Evolutionary conservation across 768 basidiomycete genomes (phyloP), one percentile per base, ranked within the genome.

Genomic region (Tricholoma terreum): DNA sequence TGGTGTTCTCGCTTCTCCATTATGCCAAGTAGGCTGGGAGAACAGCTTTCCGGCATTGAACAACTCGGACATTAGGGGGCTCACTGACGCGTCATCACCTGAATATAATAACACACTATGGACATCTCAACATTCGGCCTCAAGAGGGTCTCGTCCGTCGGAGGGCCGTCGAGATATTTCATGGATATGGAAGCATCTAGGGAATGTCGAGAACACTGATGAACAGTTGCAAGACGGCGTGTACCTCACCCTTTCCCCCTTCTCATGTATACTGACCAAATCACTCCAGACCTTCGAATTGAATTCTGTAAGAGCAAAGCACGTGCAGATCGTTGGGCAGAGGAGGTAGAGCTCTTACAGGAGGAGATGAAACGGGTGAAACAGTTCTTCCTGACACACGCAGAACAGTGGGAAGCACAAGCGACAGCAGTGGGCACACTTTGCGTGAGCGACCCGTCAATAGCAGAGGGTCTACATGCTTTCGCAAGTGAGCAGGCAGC

Each of bases 291-390:
- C 19, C 54, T 55, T 55, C 45, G 42, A 14, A 46, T 55, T 12
- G 45, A 55, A 46, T 55, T 40, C 40, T 55, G 54, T 21, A 55
- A 55, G 33, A 46, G 42, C n/a, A n/a, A n/a, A n/a, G n/a, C n/a
- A n/a, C n/a, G n/a, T n/a, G n/a, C n/a, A n/a, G n/a, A n/a, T n/a
- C n/a, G n/a, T n/a, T n/a, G n/a, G n/a, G n/a, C n/a, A n/a, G n/a
- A n/a, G n/a, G n/a, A n/a, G n/a, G n/a, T n/a, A n/a, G n/a, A n/a
- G n/a, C n/a, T n/a, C n/a, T n/a, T n/a, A n/a, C n/a, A n/a, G n/a
- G n/a, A n/a, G 42, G 54, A 55, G 45, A 55, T 55, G 54, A 40
- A 43, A 22, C 45, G 45, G 30, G 54, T 55, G 21, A 40, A 27
- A 27, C 17, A 19, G 14, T 55, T 55, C 35, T 42, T 53, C 15